Evolutionary conservation across 2,329 filamentous ascomycete species (phyloP).

Genomic region (Cladobotryum protrusum): DNA sequence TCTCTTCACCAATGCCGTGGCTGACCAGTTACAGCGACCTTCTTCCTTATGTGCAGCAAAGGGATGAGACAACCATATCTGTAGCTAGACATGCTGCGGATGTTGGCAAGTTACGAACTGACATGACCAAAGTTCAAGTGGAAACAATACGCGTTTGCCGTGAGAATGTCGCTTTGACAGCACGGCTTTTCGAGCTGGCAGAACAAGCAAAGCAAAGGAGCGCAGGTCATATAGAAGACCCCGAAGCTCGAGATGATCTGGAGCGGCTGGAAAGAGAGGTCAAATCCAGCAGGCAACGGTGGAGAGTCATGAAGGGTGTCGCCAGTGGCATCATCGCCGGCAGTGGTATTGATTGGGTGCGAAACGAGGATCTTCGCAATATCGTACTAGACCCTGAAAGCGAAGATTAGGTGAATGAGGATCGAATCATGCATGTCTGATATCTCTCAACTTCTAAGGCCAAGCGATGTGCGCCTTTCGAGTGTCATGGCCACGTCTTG

Average conservation of each 20-base stretch:
- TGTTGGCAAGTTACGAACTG: conserved; percentile 43
- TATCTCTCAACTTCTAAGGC: neutral
- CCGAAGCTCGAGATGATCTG: conserved; percentile 49
- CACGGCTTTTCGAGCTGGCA: conserved; percentile 57
- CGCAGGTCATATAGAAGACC: conserved; percentile 48
- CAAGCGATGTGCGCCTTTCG: too few relatives aligned
- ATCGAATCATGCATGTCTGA: neutral
- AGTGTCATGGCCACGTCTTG: too few relatives aligned
- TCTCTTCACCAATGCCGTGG: neutral
- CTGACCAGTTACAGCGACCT: conserved; percentile 49
- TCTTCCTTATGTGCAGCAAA: conserved; percentile 57
- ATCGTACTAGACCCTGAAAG: conserved; percentile 65
- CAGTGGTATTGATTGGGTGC: conserved; percentile 77
- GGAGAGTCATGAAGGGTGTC: conserved; percentile 71
- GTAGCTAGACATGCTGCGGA: conserved; percentile 54
- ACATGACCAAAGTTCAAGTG: conserved; percentile 51
- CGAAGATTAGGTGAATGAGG: conserved; percentile 24
- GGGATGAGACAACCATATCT: conserved; percentile 59
- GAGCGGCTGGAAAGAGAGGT: conserved; percentile 52
- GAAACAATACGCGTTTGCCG: conserved; percentile 50
- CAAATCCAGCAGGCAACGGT: conserved; percentile 57
- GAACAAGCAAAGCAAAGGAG: conserved; percentile 48
- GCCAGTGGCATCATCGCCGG: conserved; percentile 73
- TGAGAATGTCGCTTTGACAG: conserved; percentile 57
- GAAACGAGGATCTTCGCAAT: conserved; percentile 58